A percentile compares a stretch with the other conserved stretches of the same genome.
Conservation (phyloP, 2,329 filamentous ascomycete species). For the Stemphylium vesicarium region DNA sequence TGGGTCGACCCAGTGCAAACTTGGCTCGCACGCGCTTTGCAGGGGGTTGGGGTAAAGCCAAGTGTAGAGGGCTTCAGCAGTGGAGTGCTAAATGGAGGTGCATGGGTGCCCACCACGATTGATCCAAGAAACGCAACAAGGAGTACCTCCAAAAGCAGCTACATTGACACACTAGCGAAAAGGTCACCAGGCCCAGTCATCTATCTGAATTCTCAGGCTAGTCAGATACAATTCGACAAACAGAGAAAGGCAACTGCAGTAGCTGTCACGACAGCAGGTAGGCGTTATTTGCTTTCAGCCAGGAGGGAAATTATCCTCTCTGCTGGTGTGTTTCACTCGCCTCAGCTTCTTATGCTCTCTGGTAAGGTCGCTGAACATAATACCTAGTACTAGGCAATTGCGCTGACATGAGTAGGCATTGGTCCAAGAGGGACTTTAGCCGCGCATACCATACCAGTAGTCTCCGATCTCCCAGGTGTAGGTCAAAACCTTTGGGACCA, state of each 20-base stretch:
- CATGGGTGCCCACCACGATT: slow-evolving; percentile 40
- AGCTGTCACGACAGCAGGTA: slow-evolving; percentile 30
- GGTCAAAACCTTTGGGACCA: slow-evolving; percentile 38
- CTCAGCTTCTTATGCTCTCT: slow-evolving; percentile 47
- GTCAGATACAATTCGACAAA: slow-evolving; percentile 24
- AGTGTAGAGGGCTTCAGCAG: slow-evolving; percentile 28
- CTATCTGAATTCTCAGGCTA: slow-evolving; percentile 20
- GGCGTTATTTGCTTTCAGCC: slow-evolving; percentile 18
- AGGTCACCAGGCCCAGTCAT: slow-evolving; percentile 12
- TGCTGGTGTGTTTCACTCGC: slow-evolving; percentile 50
- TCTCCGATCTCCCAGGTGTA: slow-evolving; percentile 33
- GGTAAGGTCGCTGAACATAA: slow-evolving; percentile 11
- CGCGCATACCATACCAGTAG: slow-evolving; percentile 22
- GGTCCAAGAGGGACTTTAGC: slow-evolving; percentile 30
- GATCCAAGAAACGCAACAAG: slow-evolving; percentile 29
- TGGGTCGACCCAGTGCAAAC: slow-evolving; percentile 34
- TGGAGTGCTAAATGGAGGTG: slow-evolving; percentile 28
- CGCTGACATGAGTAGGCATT: slow-evolving; percentile 40
- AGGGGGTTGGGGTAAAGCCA: slow-evolving; percentile 26
- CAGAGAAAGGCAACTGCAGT: slow-evolving; percentile 35
- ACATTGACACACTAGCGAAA: slow-evolving; percentile 17
- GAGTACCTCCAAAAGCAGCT: slow-evolving; percentile 29
- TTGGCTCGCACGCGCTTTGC: slow-evolving; percentile 31
- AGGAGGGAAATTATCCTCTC: slow-evolving; percentile 54
- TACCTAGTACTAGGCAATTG: background rate